These are phyloP conservation scores for Cyclostephanos tholiformis DNA, from an alignment of 108 stramenopile species.

Conservation along the genomic window DNA sequence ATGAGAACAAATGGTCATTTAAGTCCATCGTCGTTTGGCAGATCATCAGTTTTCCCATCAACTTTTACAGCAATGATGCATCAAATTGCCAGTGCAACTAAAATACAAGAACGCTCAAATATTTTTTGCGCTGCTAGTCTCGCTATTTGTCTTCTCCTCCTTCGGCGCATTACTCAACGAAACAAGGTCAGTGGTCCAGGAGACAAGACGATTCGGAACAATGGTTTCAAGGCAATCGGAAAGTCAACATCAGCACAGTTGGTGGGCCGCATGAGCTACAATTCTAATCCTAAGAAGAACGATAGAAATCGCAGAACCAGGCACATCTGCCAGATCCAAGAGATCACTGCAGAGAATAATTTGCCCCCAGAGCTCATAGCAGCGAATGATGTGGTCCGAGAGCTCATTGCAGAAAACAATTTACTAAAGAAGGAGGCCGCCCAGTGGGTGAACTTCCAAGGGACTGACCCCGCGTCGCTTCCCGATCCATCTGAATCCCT, in stretches of 20 bases:
- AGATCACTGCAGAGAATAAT: background rate
- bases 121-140: background rate
- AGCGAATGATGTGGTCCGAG: background rate
- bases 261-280: background rate
- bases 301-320: background rate
- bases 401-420: constrained; percentile 1
- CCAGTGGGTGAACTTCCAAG: background rate
- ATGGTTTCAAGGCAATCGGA: background rate
- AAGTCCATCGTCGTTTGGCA: background rate
- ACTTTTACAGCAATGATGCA: background rate
- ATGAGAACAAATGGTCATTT: background rate
- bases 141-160: constrained; percentile 5
- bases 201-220: background rate
- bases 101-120: constrained; percentile 3
- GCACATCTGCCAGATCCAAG: background rate
- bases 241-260: background rate
- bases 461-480: no score
- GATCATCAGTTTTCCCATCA: background rate
- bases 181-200: background rate
- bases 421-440: background rate
- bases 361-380: background rate
- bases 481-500: background rate
- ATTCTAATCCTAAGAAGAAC: background rate
- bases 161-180: constrained; percentile 7
- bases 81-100: background rate